Evolutionary conservation across 768 basidiomycete species (phyloP), one percentile per base, ranked within the genome.

Genomic region (Xerocomellus amylosporus): DNA sequence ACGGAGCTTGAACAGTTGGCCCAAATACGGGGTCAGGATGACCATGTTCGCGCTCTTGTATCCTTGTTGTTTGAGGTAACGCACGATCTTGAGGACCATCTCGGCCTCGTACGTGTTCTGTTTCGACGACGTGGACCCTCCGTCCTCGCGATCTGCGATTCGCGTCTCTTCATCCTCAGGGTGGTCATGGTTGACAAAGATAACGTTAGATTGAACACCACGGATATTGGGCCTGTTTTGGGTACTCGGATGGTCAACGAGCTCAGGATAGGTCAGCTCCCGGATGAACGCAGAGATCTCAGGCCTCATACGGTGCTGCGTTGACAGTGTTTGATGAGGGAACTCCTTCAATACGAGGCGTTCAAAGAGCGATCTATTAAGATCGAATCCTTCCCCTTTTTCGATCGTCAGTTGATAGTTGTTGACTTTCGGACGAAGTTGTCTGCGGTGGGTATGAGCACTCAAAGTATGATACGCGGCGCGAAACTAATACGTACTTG

Each of bases 291-390:
- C 63, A 9, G 87, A 85, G n/a, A 88, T 88, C 61, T 88, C 86
- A 0, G 87, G 87, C 3, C 87, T 73, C 87, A 88, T 88, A 7
- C 87, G 81, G 60, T 89, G 87, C 54, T 89, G 87, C 37, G 76
- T 64, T 1, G 63, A 59, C 15, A 89, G 74, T 0, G 77, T 82
- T 52, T 71, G 61, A 61, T 88, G 87, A 3, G 87, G 86, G 58
- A 82, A 88, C 0, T 76, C 79, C 56, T 78, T 77, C 7, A 82
- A 61, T 24, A 87, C 81, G 8, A 88, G 77, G 7, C 87, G 82
- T 58, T 89, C 87, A 57, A 89, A 89, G 4, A 89, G 73, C 0
- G 85, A 86, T 42, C 74, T 67, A 53, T 89, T 88, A 5, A 89
- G 75, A 53, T 88, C 82, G 53, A 72, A 88, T 0, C 86, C 86